Conservation (phyloP, 805 yeast genomes). For the Candida pseudofarinosa region DNA sequence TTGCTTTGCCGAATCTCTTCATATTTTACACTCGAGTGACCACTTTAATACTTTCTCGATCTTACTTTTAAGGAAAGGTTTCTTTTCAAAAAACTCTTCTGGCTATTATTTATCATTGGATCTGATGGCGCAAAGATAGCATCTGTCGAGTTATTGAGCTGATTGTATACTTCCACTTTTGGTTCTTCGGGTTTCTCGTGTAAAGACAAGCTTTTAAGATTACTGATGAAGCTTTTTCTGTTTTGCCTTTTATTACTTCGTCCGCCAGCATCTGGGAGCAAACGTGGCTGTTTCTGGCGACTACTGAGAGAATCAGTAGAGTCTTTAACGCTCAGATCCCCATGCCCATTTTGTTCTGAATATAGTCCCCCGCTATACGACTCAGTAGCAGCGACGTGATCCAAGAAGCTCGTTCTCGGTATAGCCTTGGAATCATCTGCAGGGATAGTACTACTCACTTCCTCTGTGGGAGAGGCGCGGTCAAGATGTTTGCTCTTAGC, state of each 20-base stretch:
- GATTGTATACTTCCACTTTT: conserved; percentile 1
- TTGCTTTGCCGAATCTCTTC: too few relatives aligned
- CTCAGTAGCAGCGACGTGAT: not conserved
- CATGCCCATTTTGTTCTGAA: not conserved
- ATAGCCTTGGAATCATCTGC: not conserved
- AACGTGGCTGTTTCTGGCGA: not conserved
- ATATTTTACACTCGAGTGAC: too few relatives aligned
- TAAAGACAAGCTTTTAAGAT: conserved; percentile 9
- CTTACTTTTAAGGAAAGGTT: conserved; percentile 15
- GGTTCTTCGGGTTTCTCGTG: not conserved
- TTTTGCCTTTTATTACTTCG: conserved; percentile 2
- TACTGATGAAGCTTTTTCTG: conserved; percentile 13
- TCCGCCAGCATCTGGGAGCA: not conserved
- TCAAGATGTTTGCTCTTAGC: not conserved
- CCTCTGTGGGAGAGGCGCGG: not conserved
- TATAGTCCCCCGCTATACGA: not conserved
- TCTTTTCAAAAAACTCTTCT: conserved; percentile 8
- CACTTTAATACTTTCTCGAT: conserved; percentile 8
- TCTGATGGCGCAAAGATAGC: not conserved
- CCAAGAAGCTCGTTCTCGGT: not conserved
- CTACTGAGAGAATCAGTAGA: not conserved
- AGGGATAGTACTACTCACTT: not conserved
- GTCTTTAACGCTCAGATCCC: not conserved
- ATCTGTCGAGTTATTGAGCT: conserved; percentile 1
- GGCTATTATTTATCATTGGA: conserved; percentile 1